phyloP scores from a whole-genome alignment of 108 stramenopile genomes.

The Cyclotella distinguenda region DNA sequence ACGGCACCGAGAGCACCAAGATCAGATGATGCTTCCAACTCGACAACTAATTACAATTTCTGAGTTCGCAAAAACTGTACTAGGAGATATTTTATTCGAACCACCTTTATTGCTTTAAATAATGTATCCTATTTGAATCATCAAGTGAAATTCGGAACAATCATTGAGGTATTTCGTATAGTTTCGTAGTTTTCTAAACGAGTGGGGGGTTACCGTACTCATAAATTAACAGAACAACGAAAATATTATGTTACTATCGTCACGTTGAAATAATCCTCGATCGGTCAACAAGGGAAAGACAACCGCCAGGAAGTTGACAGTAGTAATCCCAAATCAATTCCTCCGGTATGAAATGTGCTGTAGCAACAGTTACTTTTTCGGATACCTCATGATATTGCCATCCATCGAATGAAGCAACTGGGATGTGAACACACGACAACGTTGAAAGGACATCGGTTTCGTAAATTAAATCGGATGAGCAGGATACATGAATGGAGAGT shows the following conservation, averaged over 20 bases:
- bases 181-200: no score
- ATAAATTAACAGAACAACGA: no score
- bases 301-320: conserved; percentile 40
- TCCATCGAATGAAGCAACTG: conserved; percentile 7
- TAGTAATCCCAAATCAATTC: conserved; percentile 45
- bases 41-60: conserved; percentile 44
- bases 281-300: conserved; percentile 34
- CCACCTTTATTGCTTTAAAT: no score
- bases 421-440: conserved; percentile 33
- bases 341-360: conserved; percentile 30
- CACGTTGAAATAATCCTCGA: conserved; percentile 40
- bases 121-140: background rate
- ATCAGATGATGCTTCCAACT: conserved; percentile 44
- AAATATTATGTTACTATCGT: no score
- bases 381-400: background rate
- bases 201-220: no score
- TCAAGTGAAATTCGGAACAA: background rate
- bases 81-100: no score
- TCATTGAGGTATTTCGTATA: background rate
- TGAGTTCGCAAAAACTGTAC: background rate
- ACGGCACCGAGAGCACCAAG: conserved; percentile 16
- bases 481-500: conserved; percentile 35
- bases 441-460: conserved; percentile 44
- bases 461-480: conserved; percentile 22
- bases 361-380: conserved; percentile 5